phyloP scores from a whole-genome alignment of 352 stramenopile genomes.

The Phytopythium delawarense region DNA sequence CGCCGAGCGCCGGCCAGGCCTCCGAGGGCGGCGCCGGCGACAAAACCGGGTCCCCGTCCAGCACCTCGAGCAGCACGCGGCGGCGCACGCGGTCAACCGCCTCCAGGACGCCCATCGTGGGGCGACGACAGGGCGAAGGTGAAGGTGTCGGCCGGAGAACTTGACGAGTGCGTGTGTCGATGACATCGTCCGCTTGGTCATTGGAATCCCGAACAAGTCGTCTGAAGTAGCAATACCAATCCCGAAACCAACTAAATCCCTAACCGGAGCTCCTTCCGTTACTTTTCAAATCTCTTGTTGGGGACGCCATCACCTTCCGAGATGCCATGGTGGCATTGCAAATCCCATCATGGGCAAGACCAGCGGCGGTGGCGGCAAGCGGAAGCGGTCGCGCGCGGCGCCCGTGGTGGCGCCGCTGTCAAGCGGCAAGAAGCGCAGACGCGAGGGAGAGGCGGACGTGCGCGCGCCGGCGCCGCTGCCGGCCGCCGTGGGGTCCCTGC shows the following conservation, averaged over 20 bases:
- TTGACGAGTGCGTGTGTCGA: too few relatives aligned
- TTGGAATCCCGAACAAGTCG: too few relatives aligned
- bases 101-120: slow-evolving; percentile 26
- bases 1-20: slow-evolving; percentile 9
- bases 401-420: background rate
- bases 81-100: slow-evolving; percentile 39
- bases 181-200: background rate
- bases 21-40: slow-evolving; percentile 36
- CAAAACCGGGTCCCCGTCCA: slow-evolving; percentile 51
- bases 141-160: background rate
- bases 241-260: too few relatives aligned
- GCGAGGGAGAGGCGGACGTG: background rate
- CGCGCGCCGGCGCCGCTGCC: background rate
- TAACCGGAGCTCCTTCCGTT: too few relatives aligned
- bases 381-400: background rate
- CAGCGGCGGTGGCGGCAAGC: background rate
- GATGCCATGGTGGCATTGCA: too few relatives aligned
- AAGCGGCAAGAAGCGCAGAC: background rate
- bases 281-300: too few relatives aligned
- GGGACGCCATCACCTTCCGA: too few relatives aligned
- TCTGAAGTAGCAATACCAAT: too few relatives aligned
- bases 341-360: background rate
- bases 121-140: too few relatives aligned
- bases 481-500: background rate
- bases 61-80: slow-evolving; percentile 51